phyloP scores from a whole-genome alignment of 345 rosid genomes.

The Euphorbia peplus region DNA sequence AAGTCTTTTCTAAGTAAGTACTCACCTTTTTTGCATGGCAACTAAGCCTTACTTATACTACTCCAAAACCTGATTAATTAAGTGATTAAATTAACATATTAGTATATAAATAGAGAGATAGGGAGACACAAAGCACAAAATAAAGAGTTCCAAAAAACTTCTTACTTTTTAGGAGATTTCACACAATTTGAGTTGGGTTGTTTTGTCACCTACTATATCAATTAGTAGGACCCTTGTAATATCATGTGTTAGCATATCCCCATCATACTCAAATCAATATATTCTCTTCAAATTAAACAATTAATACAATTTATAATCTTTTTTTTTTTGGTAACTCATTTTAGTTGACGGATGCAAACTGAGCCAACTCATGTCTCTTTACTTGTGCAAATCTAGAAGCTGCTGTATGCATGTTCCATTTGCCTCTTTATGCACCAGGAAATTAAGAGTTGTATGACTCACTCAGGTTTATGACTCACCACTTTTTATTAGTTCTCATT shows the following conservation, averaged over 20 bases:
- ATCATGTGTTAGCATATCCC: conserved; percentile 2
- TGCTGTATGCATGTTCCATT: too few relatives aligned
- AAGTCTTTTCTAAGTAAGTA: not conserved
- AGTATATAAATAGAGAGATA: too few relatives aligned
- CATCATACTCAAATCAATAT: not conserved
- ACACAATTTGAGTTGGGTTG: conserved; percentile 28
- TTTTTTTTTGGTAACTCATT: too few relatives aligned
- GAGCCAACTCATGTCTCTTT: conserved; percentile 17
- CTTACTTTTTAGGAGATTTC: conserved; percentile 28
- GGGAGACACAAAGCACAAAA: conserved; percentile 61
- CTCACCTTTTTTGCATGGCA: not conserved
- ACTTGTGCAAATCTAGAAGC: not conserved
- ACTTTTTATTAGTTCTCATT: too few relatives aligned
- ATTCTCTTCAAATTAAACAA: conserved; percentile 9
- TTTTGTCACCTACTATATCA: conserved; percentile 19
- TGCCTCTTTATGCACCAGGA: too few relatives aligned
- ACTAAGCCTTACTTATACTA: not conserved
- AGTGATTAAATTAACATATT: too few relatives aligned
- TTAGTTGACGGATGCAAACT: not conserved
- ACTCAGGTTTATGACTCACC: not conserved
- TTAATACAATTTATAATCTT: too few relatives aligned
- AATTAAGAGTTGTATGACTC: not conserved
- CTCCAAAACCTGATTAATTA: too few relatives aligned
- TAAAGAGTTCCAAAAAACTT: conserved; percentile 47
- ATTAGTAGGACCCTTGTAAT: conserved; percentile 12